A percentile compares a stretch with the other conserved stretches of the same genome.
Evolutionary conservation across 2,329 filamentous ascomycete genomes (phyloP).

Genomic region (Rhynchosporium agropyri): DNA sequence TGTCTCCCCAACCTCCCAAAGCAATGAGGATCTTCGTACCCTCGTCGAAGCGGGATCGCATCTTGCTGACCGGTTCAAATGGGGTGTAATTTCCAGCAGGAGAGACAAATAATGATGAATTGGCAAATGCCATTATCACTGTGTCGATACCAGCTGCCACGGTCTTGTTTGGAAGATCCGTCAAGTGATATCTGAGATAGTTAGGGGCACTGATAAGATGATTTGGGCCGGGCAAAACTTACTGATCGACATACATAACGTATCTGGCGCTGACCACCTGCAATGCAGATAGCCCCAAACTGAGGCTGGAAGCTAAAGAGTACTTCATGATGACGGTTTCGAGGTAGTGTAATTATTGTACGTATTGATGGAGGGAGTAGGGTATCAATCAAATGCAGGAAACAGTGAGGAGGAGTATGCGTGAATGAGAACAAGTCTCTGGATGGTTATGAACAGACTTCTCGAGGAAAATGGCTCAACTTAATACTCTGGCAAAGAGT

Average conservation of each 20-base stretch:
- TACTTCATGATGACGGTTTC: constrained; percentile 21
- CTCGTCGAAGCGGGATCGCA: constrained; percentile 45
- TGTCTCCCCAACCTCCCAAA: constrained; percentile 76
- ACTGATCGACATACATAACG: constrained; percentile 24
- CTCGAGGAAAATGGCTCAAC: background rate
- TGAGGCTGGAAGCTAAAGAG: constrained; percentile 13
- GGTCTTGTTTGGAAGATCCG: constrained; percentile 25
- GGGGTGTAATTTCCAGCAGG: constrained; percentile 30
- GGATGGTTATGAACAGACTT: background rate
- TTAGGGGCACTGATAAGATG: background rate
- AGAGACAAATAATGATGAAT: constrained; percentile 30
- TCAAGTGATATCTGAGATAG: constrained; percentile 21
- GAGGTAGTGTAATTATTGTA: background rate
- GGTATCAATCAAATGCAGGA: background rate
- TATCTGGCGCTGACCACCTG: constrained; percentile 20
- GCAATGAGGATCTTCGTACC: constrained; percentile 68
- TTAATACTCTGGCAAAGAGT: background rate
- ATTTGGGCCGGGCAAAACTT: background rate
- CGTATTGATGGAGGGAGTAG: background rate
- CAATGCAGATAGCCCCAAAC: constrained; percentile 18
- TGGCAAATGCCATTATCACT: constrained; percentile 32
- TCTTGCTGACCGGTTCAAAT: constrained; percentile 26
- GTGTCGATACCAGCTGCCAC: constrained; percentile 30
- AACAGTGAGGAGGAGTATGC: background rate
- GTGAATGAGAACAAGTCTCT: constrained; percentile 3